Percentiles rank a stretch among this genome's conserved stretches.
Conservation (phyloP, 495 filamentous ascomycete species). For the Poronia punctata region DNA sequence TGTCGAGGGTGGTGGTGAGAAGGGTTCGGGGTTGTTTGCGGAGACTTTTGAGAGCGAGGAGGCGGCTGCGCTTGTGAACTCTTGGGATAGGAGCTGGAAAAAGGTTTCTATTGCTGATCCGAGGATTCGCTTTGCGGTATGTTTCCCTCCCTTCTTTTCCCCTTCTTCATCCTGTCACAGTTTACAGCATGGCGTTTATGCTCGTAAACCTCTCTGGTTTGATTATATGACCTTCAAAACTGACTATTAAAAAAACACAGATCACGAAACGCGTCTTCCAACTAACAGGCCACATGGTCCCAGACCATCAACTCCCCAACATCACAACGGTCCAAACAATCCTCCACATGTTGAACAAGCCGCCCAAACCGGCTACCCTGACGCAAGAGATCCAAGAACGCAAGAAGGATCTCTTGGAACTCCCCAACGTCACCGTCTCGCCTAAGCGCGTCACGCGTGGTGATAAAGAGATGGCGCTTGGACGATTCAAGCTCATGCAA, state of each 20-base stretch:
- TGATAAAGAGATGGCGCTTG: slow-evolving; percentile 67
- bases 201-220: no score
- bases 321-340: slow-evolving; percentile 50
- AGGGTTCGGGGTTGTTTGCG: no score
- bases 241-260: slow-evolving; percentile 31
- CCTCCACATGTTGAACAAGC: slow-evolving; percentile 43
- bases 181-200: no score
- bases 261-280: slow-evolving; percentile 70
- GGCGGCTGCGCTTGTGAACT: slow-evolving; percentile 21
- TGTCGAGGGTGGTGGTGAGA: neutral
- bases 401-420: slow-evolving; percentile 33
- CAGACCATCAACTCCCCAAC: slow-evolving; percentile 55
- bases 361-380: slow-evolving; percentile 54
- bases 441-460: slow-evolving; percentile 53
- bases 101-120: slow-evolving; percentile 49
- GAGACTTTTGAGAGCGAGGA: slow-evolving; percentile 10
- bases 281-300: slow-evolving; percentile 64
- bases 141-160: slow-evolving; percentile 23
- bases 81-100: slow-evolving; percentile 46
- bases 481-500: slow-evolving; percentile 80
- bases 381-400: slow-evolving; percentile 34
- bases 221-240: neutral
- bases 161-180: neutral
- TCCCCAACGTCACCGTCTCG: slow-evolving; percentile 67
- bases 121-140: slow-evolving; percentile 65